Evolutionary conservation across 2,329 filamentous ascomycete species (phyloP).

Genomic region (Metarhizium sp.): DNA sequence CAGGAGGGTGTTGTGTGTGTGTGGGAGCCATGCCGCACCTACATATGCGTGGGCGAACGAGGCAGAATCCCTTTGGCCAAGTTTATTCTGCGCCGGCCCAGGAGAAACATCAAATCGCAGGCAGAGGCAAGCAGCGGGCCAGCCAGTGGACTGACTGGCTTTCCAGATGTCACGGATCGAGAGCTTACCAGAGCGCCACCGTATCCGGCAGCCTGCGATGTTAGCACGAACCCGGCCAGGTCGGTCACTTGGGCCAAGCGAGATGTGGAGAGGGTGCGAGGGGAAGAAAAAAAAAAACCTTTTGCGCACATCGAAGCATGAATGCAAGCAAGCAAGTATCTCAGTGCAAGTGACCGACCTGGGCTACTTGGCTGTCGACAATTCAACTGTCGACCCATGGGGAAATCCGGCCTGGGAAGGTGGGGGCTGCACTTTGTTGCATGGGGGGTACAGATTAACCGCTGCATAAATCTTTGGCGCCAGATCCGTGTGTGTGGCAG

Average conservation of each 20-base stretch:
- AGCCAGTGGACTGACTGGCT: too few species aligned
- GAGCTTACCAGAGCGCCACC: too few species aligned
- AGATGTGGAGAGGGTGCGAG: neutral
- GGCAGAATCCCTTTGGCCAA: neutral
- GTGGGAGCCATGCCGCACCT: neutral
- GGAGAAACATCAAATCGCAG: neutral
- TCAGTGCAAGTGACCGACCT: too few species aligned
- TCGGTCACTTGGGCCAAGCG: neutral
- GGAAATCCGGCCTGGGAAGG: slow-evolving; percentile 1
- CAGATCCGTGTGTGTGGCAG: neutral
- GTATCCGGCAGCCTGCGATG: too few species aligned
- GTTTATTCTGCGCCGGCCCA: neutral
- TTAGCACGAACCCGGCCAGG: too few species aligned
- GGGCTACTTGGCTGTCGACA: neutral
- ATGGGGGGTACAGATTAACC: slow-evolving; percentile 1
- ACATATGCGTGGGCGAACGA: neutral
- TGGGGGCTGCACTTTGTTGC: neutral
- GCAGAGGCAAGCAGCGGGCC: neutral
- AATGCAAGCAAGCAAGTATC: too few species aligned
- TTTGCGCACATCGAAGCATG: too few species aligned
- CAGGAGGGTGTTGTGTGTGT: neutral
- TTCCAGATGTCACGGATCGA: too few species aligned
- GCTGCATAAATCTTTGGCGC: slow-evolving; percentile 2
- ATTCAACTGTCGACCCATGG: neutral
- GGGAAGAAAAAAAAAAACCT: neutral